These are phyloP conservation scores for Pyrenochaeta sp. DNA, from an alignment of 2,329 filamentous ascomycete species.

Conservation along the genomic window DNA sequence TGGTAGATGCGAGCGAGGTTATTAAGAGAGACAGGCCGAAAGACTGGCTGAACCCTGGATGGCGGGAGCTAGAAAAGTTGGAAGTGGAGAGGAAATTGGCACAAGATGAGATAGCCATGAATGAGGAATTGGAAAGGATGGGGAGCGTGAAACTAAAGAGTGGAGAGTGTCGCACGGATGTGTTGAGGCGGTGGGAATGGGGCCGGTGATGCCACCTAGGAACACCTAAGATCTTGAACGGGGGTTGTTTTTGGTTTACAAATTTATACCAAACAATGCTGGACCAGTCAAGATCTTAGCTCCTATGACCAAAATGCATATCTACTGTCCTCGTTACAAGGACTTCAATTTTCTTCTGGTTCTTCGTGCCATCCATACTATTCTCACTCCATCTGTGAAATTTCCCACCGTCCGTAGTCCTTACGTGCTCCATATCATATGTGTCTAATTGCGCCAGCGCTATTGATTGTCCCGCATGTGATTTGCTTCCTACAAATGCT, in stretches of 20 bases:
- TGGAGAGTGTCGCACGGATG: background rate
- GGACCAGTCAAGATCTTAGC: too few species aligned
- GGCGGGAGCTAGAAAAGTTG: background rate
- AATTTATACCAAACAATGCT: too few species aligned
- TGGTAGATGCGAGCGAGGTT: constrained; percentile 4
- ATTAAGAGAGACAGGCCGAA: constrained; percentile 11
- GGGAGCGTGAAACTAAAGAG: background rate
- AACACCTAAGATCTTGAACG: background rate
- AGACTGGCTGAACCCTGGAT: constrained; percentile 9
- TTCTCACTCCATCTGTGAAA: constrained; percentile 17
- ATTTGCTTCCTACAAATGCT: constrained; percentile 2
- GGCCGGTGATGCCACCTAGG: background rate
- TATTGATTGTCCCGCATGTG: constrained; percentile 1
- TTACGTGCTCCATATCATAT: constrained; percentile 17
- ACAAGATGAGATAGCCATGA: background rate
- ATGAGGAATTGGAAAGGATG: background rate
- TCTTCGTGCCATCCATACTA: constrained; percentile 1
- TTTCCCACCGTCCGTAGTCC: constrained; percentile 13
- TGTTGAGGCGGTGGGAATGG: background rate
- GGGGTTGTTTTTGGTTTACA: too few species aligned
- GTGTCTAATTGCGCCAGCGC: constrained; percentile 1
- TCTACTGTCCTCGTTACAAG: constrained; percentile 18
- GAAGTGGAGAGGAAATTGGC: background rate
- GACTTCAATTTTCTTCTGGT: constrained; percentile 7
- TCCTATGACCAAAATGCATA: constrained; percentile 1